Evolutionary conservation across 2,329 filamentous ascomycete species (phyloP).

Genomic region (Aspergillus ochraceoroseus): DNA sequence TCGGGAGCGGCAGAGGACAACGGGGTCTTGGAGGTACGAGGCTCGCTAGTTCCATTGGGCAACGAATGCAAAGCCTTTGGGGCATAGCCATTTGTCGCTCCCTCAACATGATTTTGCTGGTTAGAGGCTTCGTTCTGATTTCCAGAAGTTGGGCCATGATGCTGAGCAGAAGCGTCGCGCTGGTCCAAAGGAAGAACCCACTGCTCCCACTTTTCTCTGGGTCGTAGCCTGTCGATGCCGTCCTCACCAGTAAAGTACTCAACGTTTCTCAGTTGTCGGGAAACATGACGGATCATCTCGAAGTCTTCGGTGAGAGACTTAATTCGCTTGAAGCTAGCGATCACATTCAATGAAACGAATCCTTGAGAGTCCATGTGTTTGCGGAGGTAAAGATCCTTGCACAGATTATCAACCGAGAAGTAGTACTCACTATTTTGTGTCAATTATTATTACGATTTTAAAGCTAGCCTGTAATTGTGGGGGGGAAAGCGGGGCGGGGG

Average conservation of each 20-base stretch:
- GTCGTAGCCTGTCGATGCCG: constrained; percentile 70
- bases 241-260: constrained; percentile 73
- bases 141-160: constrained; percentile 57
- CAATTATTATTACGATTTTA: constrained; percentile 20
- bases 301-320: constrained; percentile 66
- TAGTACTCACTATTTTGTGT: constrained; percentile 73
- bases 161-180: constrained; percentile 68
- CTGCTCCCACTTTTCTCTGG: constrained; percentile 68
- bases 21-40: constrained; percentile 45
- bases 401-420: constrained; percentile 91
- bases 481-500: background rate
- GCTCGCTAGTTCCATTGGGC: constrained; percentile 40
- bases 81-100: constrained; percentile 31
- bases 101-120: constrained; percentile 29
- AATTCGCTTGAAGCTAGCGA: constrained; percentile 83
- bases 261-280: constrained; percentile 64
- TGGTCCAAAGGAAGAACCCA: constrained; percentile 70
- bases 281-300: constrained; percentile 69
- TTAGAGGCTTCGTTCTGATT: constrained; percentile 41
- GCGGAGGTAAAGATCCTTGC: constrained; percentile 85
- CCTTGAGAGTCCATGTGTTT: constrained; percentile 93
- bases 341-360: constrained; percentile 73
- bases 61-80: constrained; percentile 24
- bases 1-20: constrained; percentile 61
- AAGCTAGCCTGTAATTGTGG: constrained; percentile 2